Conservation (phyloP, 1,284 basidiomycete species). For the Tremellales sp. region DNA sequence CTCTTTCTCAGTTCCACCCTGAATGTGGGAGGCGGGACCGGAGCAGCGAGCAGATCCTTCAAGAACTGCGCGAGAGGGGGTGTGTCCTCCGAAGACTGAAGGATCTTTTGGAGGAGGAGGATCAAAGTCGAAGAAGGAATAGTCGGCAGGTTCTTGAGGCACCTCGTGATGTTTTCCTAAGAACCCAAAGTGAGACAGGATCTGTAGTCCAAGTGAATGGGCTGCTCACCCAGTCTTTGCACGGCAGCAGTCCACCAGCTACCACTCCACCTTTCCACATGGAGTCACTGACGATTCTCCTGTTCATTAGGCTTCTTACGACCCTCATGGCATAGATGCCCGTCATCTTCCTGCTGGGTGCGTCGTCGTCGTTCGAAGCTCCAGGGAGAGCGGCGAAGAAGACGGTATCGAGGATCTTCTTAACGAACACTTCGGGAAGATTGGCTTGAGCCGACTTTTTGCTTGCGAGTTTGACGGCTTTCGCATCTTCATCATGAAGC, state of each 20-base stretch:
- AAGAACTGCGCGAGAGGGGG: constrained; percentile 20
- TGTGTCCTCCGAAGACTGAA: background rate
- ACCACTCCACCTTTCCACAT: constrained; percentile 40
- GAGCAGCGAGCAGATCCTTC: constrained; percentile 24
- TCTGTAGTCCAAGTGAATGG: background rate
- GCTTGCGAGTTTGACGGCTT: background rate
- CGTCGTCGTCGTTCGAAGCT: constrained; percentile 1
- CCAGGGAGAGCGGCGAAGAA: constrained; percentile 24
- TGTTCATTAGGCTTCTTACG: constrained; percentile 25
- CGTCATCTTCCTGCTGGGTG: background rate
- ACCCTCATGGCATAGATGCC: constrained; percentile 34
- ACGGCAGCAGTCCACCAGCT: constrained; percentile 30
- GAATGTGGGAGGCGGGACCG: constrained; percentile 40
- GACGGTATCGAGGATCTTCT: constrained; percentile 16
- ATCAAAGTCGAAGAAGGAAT: constrained; percentile 35
- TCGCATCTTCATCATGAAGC: constrained; percentile 12
- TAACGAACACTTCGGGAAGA: constrained; percentile 13
- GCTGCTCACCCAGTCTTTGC: constrained; percentile 39
- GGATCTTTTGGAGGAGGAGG: constrained; percentile 10
- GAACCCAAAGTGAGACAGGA: background rate
- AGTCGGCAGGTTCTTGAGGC: constrained; percentile 24
- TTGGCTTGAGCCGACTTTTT: background rate
- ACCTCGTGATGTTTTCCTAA: constrained; percentile 24
- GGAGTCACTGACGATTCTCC: constrained; percentile 29
- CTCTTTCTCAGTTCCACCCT: constrained; percentile 31